A percentile compares a stretch with the other conserved stretches of the same genome.
Evolutionary conservation across 441 rosid species (phyloP).

Genomic region (Raphanus hybrid): DNA sequence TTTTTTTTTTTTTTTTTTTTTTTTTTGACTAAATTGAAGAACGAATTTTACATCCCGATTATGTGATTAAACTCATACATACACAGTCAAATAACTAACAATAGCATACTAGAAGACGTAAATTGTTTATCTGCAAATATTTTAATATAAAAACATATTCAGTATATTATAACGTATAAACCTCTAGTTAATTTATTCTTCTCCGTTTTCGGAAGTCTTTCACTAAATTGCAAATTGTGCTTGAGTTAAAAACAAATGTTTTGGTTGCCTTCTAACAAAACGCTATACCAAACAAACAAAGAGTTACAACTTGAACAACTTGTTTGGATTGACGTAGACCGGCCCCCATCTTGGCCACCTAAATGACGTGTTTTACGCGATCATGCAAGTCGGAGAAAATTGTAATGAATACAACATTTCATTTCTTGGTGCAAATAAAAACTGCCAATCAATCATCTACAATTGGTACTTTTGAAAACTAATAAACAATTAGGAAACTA

Average conservation of each 20-base stretch:
- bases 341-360: not conserved
- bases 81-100: not conserved
- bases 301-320: not conserved
- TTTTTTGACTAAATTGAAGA: no score
- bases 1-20: no score
- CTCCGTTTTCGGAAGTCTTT: not conserved
- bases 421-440: not conserved
- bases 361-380: slow-evolving; percentile 17
- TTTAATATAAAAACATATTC: not conserved
- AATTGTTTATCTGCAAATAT: not conserved
- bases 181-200: not conserved
- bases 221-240: slow-evolving; percentile 8
- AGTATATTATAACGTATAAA: not conserved
- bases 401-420: not conserved
- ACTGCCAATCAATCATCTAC: slow-evolving; percentile 2
- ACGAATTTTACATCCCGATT: not conserved
- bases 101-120: not conserved
- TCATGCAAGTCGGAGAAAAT: not conserved
- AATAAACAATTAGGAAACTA: not conserved
- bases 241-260: slow-evolving; percentile 6
- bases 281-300: slow-evolving; percentile 17
- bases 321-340: slow-evolving; percentile 14
- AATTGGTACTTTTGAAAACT: not conserved
- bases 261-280: slow-evolving; percentile 16
- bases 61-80: not conserved